These are phyloP conservation scores for Lizanozyma gosingica DNA, from an alignment of 1,139 yeast genomes.

Conservation along the genomic window DNA sequence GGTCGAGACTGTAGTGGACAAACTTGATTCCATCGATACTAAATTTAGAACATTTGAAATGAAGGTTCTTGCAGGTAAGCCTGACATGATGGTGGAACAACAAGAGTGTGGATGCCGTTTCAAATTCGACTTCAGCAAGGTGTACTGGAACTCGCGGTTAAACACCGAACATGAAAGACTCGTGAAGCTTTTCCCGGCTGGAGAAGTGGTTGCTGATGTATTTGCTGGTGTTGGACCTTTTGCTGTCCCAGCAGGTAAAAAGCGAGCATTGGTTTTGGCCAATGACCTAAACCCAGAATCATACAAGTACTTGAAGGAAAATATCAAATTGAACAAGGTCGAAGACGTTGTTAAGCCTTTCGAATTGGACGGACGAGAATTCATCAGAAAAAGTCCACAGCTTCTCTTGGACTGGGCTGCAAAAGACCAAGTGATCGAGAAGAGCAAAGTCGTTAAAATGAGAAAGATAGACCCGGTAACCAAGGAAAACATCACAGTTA, in stretches of 20 bases:
- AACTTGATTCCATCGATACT: slow-evolving; percentile 78
- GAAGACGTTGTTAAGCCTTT: slow-evolving; percentile 48
- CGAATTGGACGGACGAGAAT: slow-evolving; percentile 77
- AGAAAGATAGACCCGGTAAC: slow-evolving; percentile 12
- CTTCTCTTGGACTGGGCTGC: slow-evolving; percentile 36
- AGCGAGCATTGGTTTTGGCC: slow-evolving; percentile 70
- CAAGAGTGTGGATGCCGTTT: slow-evolving; percentile 82
- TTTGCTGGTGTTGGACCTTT: slow-evolving; percentile 99
- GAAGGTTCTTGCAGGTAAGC: slow-evolving; percentile 85
- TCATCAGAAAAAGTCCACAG: slow-evolving; percentile 54
- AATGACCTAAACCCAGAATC: slow-evolving; percentile 92
- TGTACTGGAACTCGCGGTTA: slow-evolving; percentile 94
- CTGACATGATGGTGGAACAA: slow-evolving; percentile 73
- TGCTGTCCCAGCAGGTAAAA: slow-evolving; percentile 92
- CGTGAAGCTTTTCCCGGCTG: slow-evolving; percentile 47
- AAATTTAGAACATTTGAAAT: slow-evolving; percentile 86
- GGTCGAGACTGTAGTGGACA: slow-evolving; percentile 88
- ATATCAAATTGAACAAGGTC: slow-evolving; percentile 59
- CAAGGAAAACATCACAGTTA: slow-evolving; percentile 11
- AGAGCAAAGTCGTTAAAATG: slow-evolving; percentile 10
- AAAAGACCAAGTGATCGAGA: slow-evolving; percentile 15
- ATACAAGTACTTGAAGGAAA: slow-evolving; percentile 56
- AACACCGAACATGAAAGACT: slow-evolving; percentile 90
- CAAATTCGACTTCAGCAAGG: slow-evolving; percentile 82
- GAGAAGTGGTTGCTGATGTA: slow-evolving; percentile 83